Base-by-base conservation (phyloP, 2,329 filamentous ascomycete genomes). In the Penicillium paneum region DNA sequence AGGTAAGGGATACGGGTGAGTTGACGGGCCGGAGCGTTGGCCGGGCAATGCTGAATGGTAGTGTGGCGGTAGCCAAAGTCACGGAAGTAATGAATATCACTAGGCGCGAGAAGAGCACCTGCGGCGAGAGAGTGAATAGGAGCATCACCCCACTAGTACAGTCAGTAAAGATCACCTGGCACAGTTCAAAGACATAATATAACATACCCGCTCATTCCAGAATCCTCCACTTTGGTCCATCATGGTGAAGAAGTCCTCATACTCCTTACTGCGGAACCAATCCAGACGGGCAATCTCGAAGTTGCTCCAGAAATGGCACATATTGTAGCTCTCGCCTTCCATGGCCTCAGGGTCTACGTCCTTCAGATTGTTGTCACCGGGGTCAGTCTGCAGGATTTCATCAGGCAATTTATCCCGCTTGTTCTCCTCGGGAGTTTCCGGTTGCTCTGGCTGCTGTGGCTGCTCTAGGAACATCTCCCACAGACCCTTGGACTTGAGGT, bases 231-330 rank as follows among this genome's bases (percentile, higher is more conserved):
- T 97, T 59, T 87, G 87, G 72, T 99, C 94, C 93, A 99, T 97
- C 88, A 96, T 95, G 68, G 97, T 81, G 74, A 99, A 99, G 74
- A 99, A 99, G 63, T 97, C 94, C 66, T 96, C 89, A 72, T 99
- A 99, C 70, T 91, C 89, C 76, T 96, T 93, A 79, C 92, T 97
- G 65, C 94, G 86, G 83, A 97, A 97, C 85, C 91, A 99, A 76
- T 90, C 88, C 57, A 99, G 83, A 56, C 87, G 86, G 13, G 94
- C 94, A 76, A 99, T 99, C 75, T 99, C 94, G 64, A 99, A 99
- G 74, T 99, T 99, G 74, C 91, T 96, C 94, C 94, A 99, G 80
- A 97, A 99, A 79, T 99, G 94, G 73, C 94, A 99, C 94, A 99
- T 99, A 78, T 99, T 99, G 81, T 99, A 99, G 66, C 87, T 90